phyloP scores from a whole-genome alignment of 2,329 filamentous ascomycete genomes.

The Exophiala dermatitidis region DNA sequence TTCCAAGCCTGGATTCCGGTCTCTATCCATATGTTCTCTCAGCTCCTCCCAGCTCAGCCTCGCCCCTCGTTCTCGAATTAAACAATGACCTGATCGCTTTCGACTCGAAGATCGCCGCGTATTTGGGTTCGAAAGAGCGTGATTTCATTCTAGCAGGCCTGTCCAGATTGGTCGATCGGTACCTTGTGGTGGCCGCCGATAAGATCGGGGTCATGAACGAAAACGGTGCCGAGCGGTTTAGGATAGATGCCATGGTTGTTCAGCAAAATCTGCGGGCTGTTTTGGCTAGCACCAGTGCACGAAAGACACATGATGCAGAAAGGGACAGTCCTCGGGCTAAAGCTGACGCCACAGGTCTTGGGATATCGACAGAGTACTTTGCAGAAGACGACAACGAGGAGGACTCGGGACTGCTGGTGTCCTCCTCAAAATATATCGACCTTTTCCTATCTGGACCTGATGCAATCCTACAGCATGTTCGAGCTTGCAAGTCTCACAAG shows the following conservation, averaged over 20 bases:
- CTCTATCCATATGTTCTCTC: slow-evolving; percentile 39
- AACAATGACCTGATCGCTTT: slow-evolving; percentile 80
- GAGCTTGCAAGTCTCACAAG: slow-evolving; percentile 36
- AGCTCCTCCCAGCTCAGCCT: slow-evolving; percentile 39
- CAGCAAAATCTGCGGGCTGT: slow-evolving; percentile 97
- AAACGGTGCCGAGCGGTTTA: slow-evolving; percentile 77
- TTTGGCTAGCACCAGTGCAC: slow-evolving; percentile 36
- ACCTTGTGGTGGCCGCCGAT: slow-evolving; percentile 64
- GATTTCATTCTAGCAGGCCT: slow-evolving; percentile 71
- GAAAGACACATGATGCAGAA: slow-evolving; percentile 14
- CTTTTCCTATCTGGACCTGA: slow-evolving; percentile 44
- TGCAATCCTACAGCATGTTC: slow-evolving; percentile 39
- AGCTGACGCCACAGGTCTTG: slow-evolving; percentile 13
- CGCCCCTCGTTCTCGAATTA: slow-evolving; percentile 67
- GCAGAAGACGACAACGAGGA: slow-evolving; percentile 13
- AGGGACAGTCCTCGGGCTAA: slow-evolving; percentile 6
- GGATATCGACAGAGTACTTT: slow-evolving; percentile 11
- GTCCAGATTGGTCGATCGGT: slow-evolving; percentile 67
- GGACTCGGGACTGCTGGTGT: slow-evolving; percentile 37
- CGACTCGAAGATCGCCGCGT: slow-evolving; percentile 70
- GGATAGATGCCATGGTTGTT: slow-evolving; percentile 86
- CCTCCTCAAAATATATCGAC: slow-evolving; percentile 41
- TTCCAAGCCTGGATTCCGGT: slow-evolving; percentile 38
- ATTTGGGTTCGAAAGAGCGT: slow-evolving; percentile 64
- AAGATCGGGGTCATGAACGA: slow-evolving; percentile 75